Evolutionary conservation across 768 basidiomycete genomes (phyloP), one percentile per base, ranked within the genome.

Genomic region (Cystofilobasidium capitatum): DNA sequence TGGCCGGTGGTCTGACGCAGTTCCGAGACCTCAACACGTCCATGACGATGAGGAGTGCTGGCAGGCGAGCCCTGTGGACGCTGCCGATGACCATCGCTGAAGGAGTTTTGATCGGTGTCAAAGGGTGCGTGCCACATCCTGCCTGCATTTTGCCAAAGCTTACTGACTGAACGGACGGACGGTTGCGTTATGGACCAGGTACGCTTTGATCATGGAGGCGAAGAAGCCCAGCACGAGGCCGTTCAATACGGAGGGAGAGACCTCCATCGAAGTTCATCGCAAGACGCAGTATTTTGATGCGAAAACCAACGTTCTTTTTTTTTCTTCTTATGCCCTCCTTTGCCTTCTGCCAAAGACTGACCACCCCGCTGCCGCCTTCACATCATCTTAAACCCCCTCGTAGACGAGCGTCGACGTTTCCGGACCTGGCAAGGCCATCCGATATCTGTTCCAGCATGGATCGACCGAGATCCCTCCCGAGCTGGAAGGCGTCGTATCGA

Each of bases 181-280:
- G 22, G 13, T 45, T 39, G n/a, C 13, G 20, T 62, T 24, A 16
- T 22, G 24, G 31, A 9, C 37, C 71, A 96, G 91, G 57, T 99
- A 94, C 76, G 86, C 89, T 12, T 77, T 94, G 51, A 82, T 98
- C 20, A 89, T 89, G 1, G 87, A 92, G 73, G 91, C 93, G 77
- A 88, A 83, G 76, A 93, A 87, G 76, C 88, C 89, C 0, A 63
- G 81, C 6, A 88, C 91, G 76, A 87, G 84, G 74, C 89, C 91
- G 73, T 92, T 96, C 69, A 83, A 85, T 40, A 73, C 89, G 89
- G 73, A 81, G 84, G 66, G 90, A 84, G 57, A 86, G 86, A 74
- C 80, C 81, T 69, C 87, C 85, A 86, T 88, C 87, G 86, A 88
- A 61, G 90, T 86, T 0, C 79, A 81, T 49, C 81, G 81, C 60